These are phyloP conservation scores for Aspergillus indologenus DNA, from an alignment of 495 filamentous ascomycete species.

Conservation along the genomic window DNA sequence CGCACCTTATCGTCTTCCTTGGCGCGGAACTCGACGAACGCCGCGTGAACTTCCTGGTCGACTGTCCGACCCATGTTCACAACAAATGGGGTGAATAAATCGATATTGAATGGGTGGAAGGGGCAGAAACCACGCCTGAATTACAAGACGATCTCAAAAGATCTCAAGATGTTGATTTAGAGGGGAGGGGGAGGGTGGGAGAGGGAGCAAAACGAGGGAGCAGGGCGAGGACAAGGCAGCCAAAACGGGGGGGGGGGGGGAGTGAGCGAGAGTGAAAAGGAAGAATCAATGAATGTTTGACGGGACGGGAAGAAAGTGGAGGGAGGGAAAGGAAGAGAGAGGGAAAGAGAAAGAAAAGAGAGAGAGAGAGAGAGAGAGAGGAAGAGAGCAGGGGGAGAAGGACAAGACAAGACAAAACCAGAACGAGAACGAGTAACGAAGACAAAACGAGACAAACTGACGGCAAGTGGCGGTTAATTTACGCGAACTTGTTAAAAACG, in stretches of 20 bases:
- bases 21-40: conserved; percentile 58
- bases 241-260: not conserved
- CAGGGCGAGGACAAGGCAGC: conserved; percentile 15
- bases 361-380: conserved; percentile 15
- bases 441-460: conserved; percentile 23
- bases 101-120: conserved; percentile 24
- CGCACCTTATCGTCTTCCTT: conserved; percentile 60
- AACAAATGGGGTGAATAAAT: conserved; percentile 26
- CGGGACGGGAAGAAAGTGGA: conserved; percentile 7
- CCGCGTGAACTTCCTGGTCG: conserved; percentile 56
- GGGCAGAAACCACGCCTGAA: not conserved
- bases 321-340: conserved; percentile 13
- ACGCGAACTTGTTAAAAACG: conserved; percentile 23
- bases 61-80: conserved; percentile 54
- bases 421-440: conserved; percentile 13
- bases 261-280: conserved; percentile 12
- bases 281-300: not conserved
- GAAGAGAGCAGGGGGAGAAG: conserved; percentile 4
- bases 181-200: conserved; percentile 9
- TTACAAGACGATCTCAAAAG: conserved; percentile 15
- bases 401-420: conserved; percentile 21
- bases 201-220: conserved; percentile 10
- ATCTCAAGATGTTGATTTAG: conserved; percentile 1
- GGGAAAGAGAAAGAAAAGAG: conserved; percentile 20
- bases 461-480: conserved; percentile 26